Conservation (phyloP, 805 yeast species). For the Monosporozyma siamensis region DNA sequence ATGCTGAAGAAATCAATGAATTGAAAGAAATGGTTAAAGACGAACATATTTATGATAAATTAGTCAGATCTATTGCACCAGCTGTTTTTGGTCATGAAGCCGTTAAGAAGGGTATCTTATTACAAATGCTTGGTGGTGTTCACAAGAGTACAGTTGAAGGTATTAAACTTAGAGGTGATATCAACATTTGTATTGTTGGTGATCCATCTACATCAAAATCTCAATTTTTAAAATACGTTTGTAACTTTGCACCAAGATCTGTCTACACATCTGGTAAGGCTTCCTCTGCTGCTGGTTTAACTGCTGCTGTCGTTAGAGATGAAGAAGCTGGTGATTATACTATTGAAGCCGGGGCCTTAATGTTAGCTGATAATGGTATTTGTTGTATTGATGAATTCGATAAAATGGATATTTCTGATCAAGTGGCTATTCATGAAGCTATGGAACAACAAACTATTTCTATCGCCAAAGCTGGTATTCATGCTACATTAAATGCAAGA, state of each 20-base stretch:
- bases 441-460: slow-evolving; percentile 99
- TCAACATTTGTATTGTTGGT: slow-evolving; percentile 91
- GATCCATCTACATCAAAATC: slow-evolving; percentile 97
- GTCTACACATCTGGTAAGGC: slow-evolving; percentile 98
- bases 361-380: slow-evolving; percentile 97
- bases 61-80: slow-evolving; percentile 87
- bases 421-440: slow-evolving; percentile 98
- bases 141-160: slow-evolving; percentile 92
- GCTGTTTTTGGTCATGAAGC: slow-evolving; percentile 94
- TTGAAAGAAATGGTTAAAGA: slow-evolving; percentile 86
- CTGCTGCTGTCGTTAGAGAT: slow-evolving; percentile 95
- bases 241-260: slow-evolving; percentile 85
- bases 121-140: slow-evolving; percentile 90
- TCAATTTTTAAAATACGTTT: slow-evolving; percentile 88
- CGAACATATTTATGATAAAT: slow-evolving; percentile 70
- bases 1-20: slow-evolving; percentile 75
- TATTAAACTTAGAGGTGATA: slow-evolving; percentile 90
- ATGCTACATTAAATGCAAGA: slow-evolving; percentile 93
- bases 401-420: slow-evolving; percentile 92
- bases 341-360: slow-evolving; percentile 96
- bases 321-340: slow-evolving; percentile 96
- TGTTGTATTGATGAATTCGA: slow-evolving; percentile 98
- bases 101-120: slow-evolving; percentile 80
- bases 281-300: slow-evolving; percentile 95
- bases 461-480: slow-evolving; percentile 97